phyloP scores from a whole-genome alignment of 371 early-diverging fungal genomes.

The Lichtheimia corymbifera region DNA sequence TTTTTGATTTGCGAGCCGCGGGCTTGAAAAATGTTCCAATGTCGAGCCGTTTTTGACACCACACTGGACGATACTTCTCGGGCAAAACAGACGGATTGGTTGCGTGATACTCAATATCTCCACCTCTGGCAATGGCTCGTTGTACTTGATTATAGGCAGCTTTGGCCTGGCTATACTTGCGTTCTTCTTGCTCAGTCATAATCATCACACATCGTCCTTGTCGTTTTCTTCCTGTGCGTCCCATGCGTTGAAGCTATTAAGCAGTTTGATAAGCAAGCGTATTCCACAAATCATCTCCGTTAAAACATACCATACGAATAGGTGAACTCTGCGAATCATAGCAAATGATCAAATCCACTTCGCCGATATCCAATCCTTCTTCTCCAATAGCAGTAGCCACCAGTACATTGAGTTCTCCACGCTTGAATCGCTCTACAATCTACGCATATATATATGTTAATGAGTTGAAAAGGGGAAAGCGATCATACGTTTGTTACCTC shows the following conservation, averaged over 20 bases:
- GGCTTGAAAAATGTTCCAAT: constrained; percentile 28
- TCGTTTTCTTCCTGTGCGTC: constrained; percentile 92
- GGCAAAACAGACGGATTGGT: constrained; percentile 52
- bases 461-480: background rate
- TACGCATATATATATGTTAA: background rate
- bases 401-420: constrained; percentile 78
- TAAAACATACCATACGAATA: constrained; percentile 67
- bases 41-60: constrained; percentile 25
- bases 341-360: constrained; percentile 93
- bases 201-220: constrained; percentile 81
- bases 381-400: constrained; percentile 95
- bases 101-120: constrained; percentile 16
- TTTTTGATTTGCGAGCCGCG: background rate
- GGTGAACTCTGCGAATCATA: constrained; percentile 87
- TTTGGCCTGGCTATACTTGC: constrained; percentile 63
- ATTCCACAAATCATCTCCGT: background rate
- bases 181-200: constrained; percentile 80
- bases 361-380: constrained; percentile 97
- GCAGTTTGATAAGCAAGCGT: background rate
- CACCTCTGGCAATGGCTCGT: constrained; percentile 33
- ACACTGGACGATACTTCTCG: constrained; percentile 42
- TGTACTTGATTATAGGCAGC: constrained; percentile 64
- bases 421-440: constrained; percentile 55
- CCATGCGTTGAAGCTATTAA: constrained; percentile 86
- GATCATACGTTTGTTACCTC: constrained; percentile 40